Evolutionary conservation across 2,329 filamentous ascomycete species (phyloP), one percentile per base, ranked within the genome.

Genomic region (Pseudocercospora crystallina): DNA sequence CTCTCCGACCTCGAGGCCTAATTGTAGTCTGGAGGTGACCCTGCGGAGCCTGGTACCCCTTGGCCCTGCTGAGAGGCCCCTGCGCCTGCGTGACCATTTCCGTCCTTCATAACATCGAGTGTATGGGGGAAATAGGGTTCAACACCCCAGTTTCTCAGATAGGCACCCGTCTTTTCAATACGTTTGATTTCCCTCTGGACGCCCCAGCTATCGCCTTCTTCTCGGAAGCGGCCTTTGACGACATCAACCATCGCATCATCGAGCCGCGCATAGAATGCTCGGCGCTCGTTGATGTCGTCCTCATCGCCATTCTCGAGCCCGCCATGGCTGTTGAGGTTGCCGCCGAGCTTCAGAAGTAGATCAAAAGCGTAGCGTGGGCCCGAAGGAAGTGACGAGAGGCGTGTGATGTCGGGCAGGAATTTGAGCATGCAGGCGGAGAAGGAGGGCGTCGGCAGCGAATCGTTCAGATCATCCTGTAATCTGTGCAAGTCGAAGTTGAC

Each of bases 401-500:
- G 76, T 43, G 72, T 62, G 59, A 80, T 79, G 65, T 79, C 76
- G 11, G 77, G 77, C 31, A 80, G 70, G 69, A 80, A 78, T 57
- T 79, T 79, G 54, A 77, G 70, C 75, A 80, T 79, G 59, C 76
- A 76, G 11, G 74, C 74, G 46, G 73, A 74, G 65, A 80, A 80
- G 58, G 77, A 77, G 4, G 76, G 71, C 5, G 74, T 74, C 14
- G 75, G 76, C 44, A 80, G 76, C 45, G 74, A 76, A 62, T 79
- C 76, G 66, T 79, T 79, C 58, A 80, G 72, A 59, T 78, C 76
- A 65, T 80, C 77, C 63, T 80, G 77, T 40, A 80, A 71, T 44
- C 77, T 75, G 69, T 80, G 77, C 3, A 80, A 75, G 62, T 80
- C 77, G 63, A 79, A 79, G 69, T 80, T 80, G 48, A 80, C 76